Conservation (phyloP, 768 basidiomycete species). For the Termitomyces sp. region DNA sequence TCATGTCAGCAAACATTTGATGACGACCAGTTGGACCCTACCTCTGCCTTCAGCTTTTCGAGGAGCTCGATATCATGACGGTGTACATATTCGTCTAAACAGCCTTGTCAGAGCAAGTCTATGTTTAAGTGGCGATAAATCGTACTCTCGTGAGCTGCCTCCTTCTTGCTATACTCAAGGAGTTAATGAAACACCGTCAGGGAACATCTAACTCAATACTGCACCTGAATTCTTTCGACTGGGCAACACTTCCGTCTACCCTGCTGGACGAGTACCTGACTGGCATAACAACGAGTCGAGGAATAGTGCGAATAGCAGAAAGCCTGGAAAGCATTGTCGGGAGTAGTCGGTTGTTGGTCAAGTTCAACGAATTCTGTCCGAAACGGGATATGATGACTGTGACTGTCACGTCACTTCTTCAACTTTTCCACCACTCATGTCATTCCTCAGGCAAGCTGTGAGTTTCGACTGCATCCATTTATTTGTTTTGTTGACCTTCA, state of each 20-base stretch:
- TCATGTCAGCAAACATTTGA: neutral
- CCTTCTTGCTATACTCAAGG: constrained; percentile 50
- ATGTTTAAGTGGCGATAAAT: neutral
- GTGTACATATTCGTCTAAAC: constrained; percentile 57
- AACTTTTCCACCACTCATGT: constrained; percentile 52
- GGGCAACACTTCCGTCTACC: constrained; percentile 54
- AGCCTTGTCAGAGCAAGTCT: constrained; percentile 1
- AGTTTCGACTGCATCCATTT: constrained; percentile 14
- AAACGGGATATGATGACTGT: constrained; percentile 20
- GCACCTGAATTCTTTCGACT: constrained; percentile 61
- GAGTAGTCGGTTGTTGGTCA: constrained; percentile 11
- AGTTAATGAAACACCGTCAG: constrained; percentile 13
- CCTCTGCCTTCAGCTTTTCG: constrained; percentile 52
- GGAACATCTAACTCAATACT: constrained; percentile 13
- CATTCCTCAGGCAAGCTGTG: constrained; percentile 62
- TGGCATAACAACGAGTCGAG: constrained; percentile 28
- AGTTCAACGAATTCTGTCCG: constrained; percentile 8
- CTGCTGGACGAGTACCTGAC: constrained; percentile 33
- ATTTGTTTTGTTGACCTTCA: neutral
- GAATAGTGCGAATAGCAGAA: constrained; percentile 35
- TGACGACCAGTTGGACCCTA: constrained; percentile 19
- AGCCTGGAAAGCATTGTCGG: constrained; percentile 36
- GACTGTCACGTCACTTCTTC: constrained; percentile 41
- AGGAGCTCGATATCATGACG: constrained; percentile 53
- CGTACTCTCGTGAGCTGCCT: constrained; percentile 58